Conservation (phyloP, 1,139 yeast genomes). For the Taiozyma onychis region DNA sequence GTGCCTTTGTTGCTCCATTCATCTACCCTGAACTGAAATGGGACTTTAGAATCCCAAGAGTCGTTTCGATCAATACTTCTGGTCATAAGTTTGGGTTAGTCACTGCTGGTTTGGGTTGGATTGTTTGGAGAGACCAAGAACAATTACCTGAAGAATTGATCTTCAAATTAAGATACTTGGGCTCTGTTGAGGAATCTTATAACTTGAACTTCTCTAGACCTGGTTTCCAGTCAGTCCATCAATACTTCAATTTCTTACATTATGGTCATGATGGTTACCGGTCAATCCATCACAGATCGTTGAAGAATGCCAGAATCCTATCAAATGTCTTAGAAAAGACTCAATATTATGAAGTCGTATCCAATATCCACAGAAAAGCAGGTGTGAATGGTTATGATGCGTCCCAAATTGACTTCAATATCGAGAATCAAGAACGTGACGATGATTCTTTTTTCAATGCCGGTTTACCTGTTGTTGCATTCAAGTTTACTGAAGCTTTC, state of each 20-base stretch:
- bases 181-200: constrained; percentile 85
- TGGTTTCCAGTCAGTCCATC: constrained; percentile 85
- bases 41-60: constrained; percentile 79
- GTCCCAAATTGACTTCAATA: constrained; percentile 19
- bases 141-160: constrained; percentile 66
- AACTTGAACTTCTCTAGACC: constrained; percentile 88
- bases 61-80: constrained; percentile 81
- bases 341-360: constrained; percentile 65
- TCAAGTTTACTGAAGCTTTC: constrained; percentile 61
- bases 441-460: constrained; percentile 47
- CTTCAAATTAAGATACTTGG: constrained; percentile 78
- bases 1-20: constrained; percentile 86
- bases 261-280: constrained; percentile 69
- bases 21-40: constrained; percentile 67
- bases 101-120: constrained; percentile 92
- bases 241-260: constrained; percentile 72
- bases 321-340: constrained; percentile 61
- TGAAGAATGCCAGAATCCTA: constrained; percentile 65
- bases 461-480: constrained; percentile 89
- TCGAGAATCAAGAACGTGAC: constrained; percentile 26
- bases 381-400: constrained; percentile 28
- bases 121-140: constrained; percentile 65
- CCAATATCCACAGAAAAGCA: constrained; percentile 63
- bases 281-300: constrained; percentile 53
- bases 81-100: constrained; percentile 93